Base-by-base conservation (phyloP, 208 protist genomes). In the Tetramitus jugosus region DNA sequence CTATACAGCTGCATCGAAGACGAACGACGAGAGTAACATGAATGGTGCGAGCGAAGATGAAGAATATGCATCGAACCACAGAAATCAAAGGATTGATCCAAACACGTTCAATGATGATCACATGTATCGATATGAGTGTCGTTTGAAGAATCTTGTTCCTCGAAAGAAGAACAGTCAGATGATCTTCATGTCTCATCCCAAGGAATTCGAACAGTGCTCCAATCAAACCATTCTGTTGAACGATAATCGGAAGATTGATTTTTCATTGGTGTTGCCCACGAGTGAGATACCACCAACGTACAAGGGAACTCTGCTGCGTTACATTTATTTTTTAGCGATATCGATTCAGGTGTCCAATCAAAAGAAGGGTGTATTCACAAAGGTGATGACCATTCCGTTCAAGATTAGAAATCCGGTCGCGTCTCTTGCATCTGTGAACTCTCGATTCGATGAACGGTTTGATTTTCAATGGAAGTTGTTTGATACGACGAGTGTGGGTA, bases 341-440 rank as follows among this genome's bases (percentile, higher is more conserved):
- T 31, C 37, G 17, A 45, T 69, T 42, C 31, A 39, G 29, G 35
- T 40, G 43, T 69, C 62, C 29, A 29, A 69, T 26, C 7, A 6
- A 10, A 42, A 43, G 14, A 39, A 69, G 23, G 33, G 10, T 67
- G 14, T n/a, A 45, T 26, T 37, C 29, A 69, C 20, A 29, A 69
- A 69, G 43, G 26, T 42, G 26, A 39, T 69, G 23, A 20, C 37
- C 1, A 17, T 69, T 42, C 62, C 62, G 13, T 69, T 69, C 62
- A 69, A 69, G 43, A 29, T 69, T 45, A 43, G 43, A 43, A 69
- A 69, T 69, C 62, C 62, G 26, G 13, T 69, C 13, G 20, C 62
- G 4, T 69, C 62, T 1, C 20, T 69, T 69, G 20, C 14, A 3
- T 26, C 33, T 43, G 26, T 43, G 26, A n/a, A 8, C 31, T 69